phyloP scores from a whole-genome alignment of 495 filamentous ascomycete species.

The Neurospora sp. region DNA sequence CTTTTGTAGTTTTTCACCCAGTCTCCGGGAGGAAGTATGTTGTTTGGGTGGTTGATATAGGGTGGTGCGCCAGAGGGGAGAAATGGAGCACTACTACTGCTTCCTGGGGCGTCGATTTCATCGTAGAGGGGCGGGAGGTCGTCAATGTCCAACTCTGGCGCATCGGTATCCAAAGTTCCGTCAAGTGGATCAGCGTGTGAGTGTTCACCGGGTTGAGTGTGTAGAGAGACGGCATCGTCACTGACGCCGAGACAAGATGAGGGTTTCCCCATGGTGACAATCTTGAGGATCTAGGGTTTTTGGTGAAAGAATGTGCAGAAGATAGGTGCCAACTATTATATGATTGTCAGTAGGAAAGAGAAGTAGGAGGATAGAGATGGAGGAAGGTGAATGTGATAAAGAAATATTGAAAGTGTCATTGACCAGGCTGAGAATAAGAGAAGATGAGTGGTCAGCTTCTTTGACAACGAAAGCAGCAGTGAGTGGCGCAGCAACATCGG shows the following conservation, averaged over 20 bases:
- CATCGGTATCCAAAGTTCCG: constrained; percentile 22
- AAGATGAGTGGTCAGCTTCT: background rate
- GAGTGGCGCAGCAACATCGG: background rate
- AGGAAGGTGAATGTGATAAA: background rate
- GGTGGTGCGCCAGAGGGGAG: constrained; percentile 5
- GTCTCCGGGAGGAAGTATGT: constrained; percentile 1
- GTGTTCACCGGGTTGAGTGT: constrained; percentile 10
- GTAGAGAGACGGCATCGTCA: constrained; percentile 20
- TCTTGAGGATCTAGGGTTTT: background rate
- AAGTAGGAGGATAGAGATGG: background rate
- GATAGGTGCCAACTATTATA: background rate
- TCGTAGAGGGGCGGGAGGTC: constrained; percentile 29
- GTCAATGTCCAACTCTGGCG: constrained; percentile 19
- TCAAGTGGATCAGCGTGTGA: background rate
- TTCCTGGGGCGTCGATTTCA: constrained; percentile 11
- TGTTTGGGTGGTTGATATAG: background rate
- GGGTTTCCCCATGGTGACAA: constrained; percentile 18
- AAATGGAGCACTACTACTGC: constrained; percentile 14
- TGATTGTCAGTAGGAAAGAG: background rate
- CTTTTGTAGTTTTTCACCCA: constrained; percentile 7
- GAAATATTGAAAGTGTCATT: background rate
- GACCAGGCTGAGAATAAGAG: background rate
- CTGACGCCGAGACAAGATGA: constrained; percentile 4
- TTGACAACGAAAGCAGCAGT: background rate
- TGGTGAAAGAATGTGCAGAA: background rate